Evolutionary conservation across 139 green algal genomes (phyloP).

Genomic region (Chlorella vulgaris): DNA sequence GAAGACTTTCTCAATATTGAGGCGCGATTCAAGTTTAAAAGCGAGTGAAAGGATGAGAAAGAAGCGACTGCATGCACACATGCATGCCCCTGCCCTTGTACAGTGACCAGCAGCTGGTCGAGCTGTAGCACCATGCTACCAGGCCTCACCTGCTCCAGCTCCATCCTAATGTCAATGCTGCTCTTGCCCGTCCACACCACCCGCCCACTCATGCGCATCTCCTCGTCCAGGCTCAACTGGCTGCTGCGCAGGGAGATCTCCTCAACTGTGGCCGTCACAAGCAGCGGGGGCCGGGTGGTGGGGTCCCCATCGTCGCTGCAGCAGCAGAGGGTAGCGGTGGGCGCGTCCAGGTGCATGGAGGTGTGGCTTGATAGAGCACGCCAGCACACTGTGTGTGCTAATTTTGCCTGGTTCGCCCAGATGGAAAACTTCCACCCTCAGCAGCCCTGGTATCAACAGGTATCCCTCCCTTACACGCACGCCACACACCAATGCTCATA

Average conservation of each 20-base stretch:
- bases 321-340: not conserved
- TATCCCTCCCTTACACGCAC: not conserved
- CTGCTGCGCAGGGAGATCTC: constrained; percentile 55
- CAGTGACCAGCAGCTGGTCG: not conserved
- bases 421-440: not conserved
- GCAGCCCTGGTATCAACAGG: not conserved
- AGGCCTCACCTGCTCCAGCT: constrained; percentile 11
- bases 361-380: not conserved
- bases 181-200: constrained; percentile 81
- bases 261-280: constrained; percentile 82
- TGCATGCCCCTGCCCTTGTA: not conserved
- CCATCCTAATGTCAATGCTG: constrained; percentile 45
- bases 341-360: not conserved
- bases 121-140: not conserved
- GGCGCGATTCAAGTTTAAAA: no score
- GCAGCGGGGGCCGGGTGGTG: constrained; percentile 56
- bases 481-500: constrained; percentile 55
- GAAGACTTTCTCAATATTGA: no score
- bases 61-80: not conserved
- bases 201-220: constrained; percentile 41
- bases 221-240: not conserved
- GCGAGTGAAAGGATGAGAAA: no score
- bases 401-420: no score
- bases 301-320: constrained; percentile 45
- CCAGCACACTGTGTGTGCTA: no score